Evolutionary conservation across 2,329 filamentous ascomycete species (phyloP).

Genomic region (Purpureocillium lavendulum): DNA sequence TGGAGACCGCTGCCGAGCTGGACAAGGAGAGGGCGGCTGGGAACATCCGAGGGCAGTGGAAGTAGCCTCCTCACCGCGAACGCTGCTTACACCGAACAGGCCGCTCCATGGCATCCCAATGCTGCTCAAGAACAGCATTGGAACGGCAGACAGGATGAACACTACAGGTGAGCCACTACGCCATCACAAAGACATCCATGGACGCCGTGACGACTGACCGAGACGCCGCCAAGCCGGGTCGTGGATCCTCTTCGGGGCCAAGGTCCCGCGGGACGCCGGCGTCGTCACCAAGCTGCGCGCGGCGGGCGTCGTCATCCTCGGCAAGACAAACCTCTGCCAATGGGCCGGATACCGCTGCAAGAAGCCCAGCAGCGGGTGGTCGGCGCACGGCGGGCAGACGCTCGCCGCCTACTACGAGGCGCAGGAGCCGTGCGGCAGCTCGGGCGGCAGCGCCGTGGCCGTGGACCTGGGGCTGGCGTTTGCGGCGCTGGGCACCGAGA

Average conservation of each 20-base stretch:
- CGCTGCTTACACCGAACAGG: not conserved
- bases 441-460: slow-evolving; percentile 52
- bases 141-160: slow-evolving; percentile 51
- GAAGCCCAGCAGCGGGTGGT: slow-evolving; percentile 56
- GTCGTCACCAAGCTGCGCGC: slow-evolving; percentile 48
- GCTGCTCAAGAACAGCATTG: slow-evolving; percentile 59
- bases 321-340: slow-evolving; percentile 54
- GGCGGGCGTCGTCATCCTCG: slow-evolving; percentile 53
- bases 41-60: slow-evolving; percentile 12
- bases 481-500: slow-evolving; percentile 51
- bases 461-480: slow-evolving; percentile 50
- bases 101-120: slow-evolving; percentile 57
- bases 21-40: slow-evolving; percentile 21
- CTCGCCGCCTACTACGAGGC: slow-evolving; percentile 50
- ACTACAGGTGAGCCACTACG: slow-evolving; percentile 28
- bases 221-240: slow-evolving; percentile 49
- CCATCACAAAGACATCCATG: too few relatives aligned
- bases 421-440: slow-evolving; percentile 54
- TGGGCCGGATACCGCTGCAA: slow-evolving; percentile 51
- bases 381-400: slow-evolving; percentile 52
- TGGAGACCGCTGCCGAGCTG: slow-evolving; percentile 19
- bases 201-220: too few relatives aligned
- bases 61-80: too few relatives aligned
- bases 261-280: slow-evolving; percentile 45
- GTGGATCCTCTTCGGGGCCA: slow-evolving; percentile 46